Conservation (phyloP, 768 basidiomycete species). For the Hortiboletus campestris region DNA sequence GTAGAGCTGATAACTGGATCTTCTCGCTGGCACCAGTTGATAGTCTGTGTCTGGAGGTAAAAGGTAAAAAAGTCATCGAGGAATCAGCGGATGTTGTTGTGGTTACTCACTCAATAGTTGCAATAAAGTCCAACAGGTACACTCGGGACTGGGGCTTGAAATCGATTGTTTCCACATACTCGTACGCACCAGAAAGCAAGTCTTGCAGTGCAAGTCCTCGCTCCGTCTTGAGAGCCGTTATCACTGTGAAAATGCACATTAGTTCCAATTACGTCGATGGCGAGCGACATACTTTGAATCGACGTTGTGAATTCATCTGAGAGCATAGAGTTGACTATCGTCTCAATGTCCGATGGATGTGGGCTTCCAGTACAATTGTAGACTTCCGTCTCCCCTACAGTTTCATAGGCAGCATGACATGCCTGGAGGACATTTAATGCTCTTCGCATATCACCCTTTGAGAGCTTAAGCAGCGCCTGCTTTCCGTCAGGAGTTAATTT, state of each 20-base stretch:
- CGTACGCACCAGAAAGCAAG: conserved; percentile 86
- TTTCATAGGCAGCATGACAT: conserved; percentile 94
- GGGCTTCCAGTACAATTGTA: conserved; percentile 98
- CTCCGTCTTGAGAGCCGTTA: conserved; percentile 82
- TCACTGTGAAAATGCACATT: conserved; percentile 54
- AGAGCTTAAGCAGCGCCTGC: conserved; percentile 88
- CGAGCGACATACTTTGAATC: conserved; percentile 61
- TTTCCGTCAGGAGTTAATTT: conserved; percentile 85
- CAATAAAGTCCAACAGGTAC: conserved; percentile 88
- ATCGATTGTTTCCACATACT: conserved; percentile 84
- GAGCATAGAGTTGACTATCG: conserved; percentile 93
- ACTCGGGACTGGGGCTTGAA: conserved; percentile 83
- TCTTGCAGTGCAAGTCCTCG: conserved; percentile 95
- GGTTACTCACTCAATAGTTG: conserved; percentile 84
- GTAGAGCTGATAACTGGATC: conserved; percentile 86
- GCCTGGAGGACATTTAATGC: conserved; percentile 96
- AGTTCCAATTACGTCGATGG: not conserved
- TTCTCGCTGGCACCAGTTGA: conserved; percentile 94
- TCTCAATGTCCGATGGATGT: conserved; percentile 91
- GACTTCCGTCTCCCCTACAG: conserved; percentile 83
- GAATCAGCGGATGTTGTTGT: not conserved
- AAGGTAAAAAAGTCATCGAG: not conserved
- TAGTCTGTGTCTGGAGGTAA: conserved; percentile 68
- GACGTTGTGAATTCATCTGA: conserved; percentile 92
- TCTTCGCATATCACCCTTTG: conserved; percentile 95